A percentile compares a stretch with the other conserved stretches of the same genome.
phyloP scores from a whole-genome alignment of 495 filamentous ascomycete species.

The Terfezia claveryi region DNA sequence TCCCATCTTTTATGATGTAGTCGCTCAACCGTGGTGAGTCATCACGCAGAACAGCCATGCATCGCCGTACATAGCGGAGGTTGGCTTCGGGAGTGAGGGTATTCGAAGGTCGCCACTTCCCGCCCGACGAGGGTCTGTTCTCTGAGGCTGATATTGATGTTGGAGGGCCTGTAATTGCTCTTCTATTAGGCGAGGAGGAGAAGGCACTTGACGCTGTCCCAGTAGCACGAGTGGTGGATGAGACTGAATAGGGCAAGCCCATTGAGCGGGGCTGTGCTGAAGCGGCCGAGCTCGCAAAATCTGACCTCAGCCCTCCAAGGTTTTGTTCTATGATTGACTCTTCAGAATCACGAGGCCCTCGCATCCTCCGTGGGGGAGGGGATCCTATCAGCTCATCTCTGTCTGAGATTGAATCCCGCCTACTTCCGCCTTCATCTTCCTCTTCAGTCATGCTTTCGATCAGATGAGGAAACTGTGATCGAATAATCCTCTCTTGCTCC shows the following conservation, averaged over 20 bases:
- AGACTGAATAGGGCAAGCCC: background rate
- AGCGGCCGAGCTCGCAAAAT: background rate
- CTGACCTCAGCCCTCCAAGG: background rate
- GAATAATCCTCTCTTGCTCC: slow-evolving; percentile 18
- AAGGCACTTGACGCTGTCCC: slow-evolving; percentile 1
- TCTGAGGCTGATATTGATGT: slow-evolving; percentile 3
- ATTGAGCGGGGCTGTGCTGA: background rate
- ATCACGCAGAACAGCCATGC: slow-evolving; percentile 27
- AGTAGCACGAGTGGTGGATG: slow-evolving; percentile 2
- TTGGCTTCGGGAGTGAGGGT: slow-evolving; percentile 28
- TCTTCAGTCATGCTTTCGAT: background rate
- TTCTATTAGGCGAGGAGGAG: slow-evolving; percentile 9
- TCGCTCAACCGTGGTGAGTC: slow-evolving; percentile 15
- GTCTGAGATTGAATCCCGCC: background rate
- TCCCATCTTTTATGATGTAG: slow-evolving; percentile 14
- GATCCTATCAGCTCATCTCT: background rate
- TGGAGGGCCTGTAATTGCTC: slow-evolving; percentile 20
- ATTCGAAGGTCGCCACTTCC: slow-evolving; percentile 31
- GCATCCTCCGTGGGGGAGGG: background rate
- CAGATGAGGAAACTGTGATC: slow-evolving; percentile 9
- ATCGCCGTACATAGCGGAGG: slow-evolving; percentile 31
- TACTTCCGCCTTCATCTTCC: background rate
- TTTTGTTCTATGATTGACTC: background rate
- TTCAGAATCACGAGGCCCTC: background rate
- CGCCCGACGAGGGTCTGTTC: slow-evolving; percentile 17